Evolutionary conservation across 2,329 filamentous ascomycete species (phyloP), one percentile per base, ranked within the genome.

Genomic region (Rutstroemia sp.): DNA sequence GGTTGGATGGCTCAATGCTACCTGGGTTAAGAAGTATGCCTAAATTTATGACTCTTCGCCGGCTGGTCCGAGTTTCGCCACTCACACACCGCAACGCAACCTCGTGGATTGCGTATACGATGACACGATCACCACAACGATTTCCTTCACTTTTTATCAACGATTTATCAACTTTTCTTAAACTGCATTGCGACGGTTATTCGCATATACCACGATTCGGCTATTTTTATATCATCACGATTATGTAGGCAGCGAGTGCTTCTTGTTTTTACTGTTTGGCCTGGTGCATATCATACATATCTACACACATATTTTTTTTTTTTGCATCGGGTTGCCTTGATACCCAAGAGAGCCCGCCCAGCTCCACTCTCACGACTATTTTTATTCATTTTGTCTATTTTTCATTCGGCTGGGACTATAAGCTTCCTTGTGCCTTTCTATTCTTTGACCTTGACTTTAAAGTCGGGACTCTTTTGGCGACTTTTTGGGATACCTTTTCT

Each of bases 1-100:
- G 65, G 88, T 94, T 39, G 88, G 87, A 64, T 95, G 91, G 89
- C 83, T 96, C 10, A 56, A 68, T 25, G 48, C 58, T 10, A 51
- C 58, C n/a, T 65, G 63, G 61, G 61, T 68, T 39, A 37, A 54
- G 52, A 57, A 64, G 39, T 62, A 61, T 46, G 45, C 61, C 27
- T 64, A 45, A 52, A 39, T 23, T n/a, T 27, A 41, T 54, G 52
- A 34, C 48, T 37, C 41, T 54, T 57, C 51, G 37, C 47, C 42
- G 16, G 51, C 49, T 51, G 57, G 56, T 49, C 39, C 30, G 21
- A 34, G 21, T 38, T 27, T 58, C 12, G 37, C 50, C 50, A 52
- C 46, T 49, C 45, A 45, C 37, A 42, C 44, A 51, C 21, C 17
- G 30, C 30, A 34, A 34, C 30, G 30, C 30, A 34, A 14, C 42